phyloP scores from a whole-genome alignment of 768 basidiomycete species.

The Cyathus striatus region DNA sequence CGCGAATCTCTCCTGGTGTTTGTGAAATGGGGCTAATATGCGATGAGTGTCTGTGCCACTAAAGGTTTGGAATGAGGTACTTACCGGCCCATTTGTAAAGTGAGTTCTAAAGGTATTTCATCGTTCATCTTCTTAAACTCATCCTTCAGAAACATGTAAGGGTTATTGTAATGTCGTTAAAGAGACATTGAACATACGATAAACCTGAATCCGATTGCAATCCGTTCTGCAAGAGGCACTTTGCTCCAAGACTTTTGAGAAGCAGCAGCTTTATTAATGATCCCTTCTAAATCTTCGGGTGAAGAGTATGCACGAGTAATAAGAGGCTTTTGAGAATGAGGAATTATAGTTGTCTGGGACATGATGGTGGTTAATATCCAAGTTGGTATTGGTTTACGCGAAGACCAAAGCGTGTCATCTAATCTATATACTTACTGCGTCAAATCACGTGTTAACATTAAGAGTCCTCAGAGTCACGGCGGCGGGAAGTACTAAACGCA shows the following conservation, averaged over 20 bases:
- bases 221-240: conserved; percentile 66
- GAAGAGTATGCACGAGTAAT: conserved; percentile 65
- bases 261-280: conserved; percentile 47
- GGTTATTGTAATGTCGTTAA: not conserved
- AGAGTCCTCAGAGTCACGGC: too few relatives aligned
- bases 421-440: conserved; percentile 14
- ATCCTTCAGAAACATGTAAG: conserved; percentile 22
- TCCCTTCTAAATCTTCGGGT: conserved; percentile 51
- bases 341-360: conserved; percentile 78
- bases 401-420: conserved; percentile 6
- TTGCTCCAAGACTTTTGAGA: conserved; percentile 77
- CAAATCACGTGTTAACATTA: too few relatives aligned
- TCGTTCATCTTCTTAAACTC: conserved; percentile 47
- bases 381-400: too few relatives aligned
- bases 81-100: conserved; percentile 89
- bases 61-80: not conserved
- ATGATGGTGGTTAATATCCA: conserved; percentile 31
- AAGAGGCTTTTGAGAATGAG: conserved; percentile 70
- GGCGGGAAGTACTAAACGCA: too few relatives aligned
- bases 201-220: conserved; percentile 55
- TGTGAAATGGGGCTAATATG: conserved; percentile 69
- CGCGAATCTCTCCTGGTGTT: conserved; percentile 71
- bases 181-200: conserved; percentile 15
- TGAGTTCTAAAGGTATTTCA: conserved; percentile 70
- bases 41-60: not conserved